phyloP scores from a whole-genome alignment of 139 green algal genomes.

The Chlamydomonas schloesseri region DNA sequence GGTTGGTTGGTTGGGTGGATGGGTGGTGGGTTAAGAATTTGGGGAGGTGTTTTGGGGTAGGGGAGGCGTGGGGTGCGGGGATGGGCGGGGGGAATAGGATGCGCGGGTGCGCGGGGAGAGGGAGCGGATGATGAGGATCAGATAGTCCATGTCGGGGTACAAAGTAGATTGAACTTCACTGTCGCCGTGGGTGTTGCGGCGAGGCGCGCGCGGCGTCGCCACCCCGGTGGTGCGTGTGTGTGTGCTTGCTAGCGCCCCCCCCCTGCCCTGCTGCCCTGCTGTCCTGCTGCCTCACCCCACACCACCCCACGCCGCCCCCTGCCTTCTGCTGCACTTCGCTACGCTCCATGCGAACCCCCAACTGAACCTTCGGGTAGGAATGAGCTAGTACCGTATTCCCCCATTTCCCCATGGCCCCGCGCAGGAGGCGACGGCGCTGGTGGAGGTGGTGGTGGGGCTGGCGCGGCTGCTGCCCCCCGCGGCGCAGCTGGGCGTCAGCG shows the following conservation, averaged over 20 bases:
- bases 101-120: background rate
- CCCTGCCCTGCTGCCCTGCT: no score
- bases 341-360: no score
- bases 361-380: no score
- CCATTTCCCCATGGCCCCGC: no score
- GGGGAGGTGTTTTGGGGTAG: background rate
- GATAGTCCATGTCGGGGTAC: no score
- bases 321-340: background rate
- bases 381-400: no score
- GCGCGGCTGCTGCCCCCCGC: conserved; percentile 4
- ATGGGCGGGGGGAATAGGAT: background rate
- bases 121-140: background rate
- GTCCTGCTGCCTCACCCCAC: background rate
- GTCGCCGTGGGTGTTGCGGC: no score
- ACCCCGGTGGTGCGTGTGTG: no score
- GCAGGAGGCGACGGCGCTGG: conserved; percentile 16
- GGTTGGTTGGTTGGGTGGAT: background rate
- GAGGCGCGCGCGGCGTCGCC: no score
- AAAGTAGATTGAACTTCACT: no score
- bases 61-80: background rate
- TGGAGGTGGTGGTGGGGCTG: conserved; percentile 36
- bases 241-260: no score
- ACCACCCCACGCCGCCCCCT: background rate
- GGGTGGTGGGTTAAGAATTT: background rate
- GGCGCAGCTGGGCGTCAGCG: conserved; percentile 22